Evolutionary conservation across 2,329 filamentous ascomycete species (phyloP), one percentile per base, ranked within the genome.

Genomic region (Seiridium unicorne): DNA sequence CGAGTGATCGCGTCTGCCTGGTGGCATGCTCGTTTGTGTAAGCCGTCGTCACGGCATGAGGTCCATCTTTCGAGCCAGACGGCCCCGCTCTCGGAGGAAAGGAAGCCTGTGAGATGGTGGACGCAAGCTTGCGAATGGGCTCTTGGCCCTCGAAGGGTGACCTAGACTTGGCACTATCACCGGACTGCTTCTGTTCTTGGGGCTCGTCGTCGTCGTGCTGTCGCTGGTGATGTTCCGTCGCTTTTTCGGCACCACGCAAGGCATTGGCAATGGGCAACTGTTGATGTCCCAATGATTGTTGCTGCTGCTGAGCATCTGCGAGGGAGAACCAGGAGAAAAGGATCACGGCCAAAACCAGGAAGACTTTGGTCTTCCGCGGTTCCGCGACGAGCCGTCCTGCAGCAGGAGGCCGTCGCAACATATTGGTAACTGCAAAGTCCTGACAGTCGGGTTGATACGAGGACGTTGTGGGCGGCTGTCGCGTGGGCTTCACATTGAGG

Each of bases 281-380:
- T 18, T 70, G 67, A 18, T 65, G 65, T 11, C 65, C 64, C 35
- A 71, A 66, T 44, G 61, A 66, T 44, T 67, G 65, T 64, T 80
- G 80, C 79, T 84, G 82, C 81, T 83, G 82, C 81, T 81, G 82
- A 83, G 81, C 81, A 68, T 83, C 80, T 76, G 83, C 78, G 66
- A 82, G 73, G 53, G 70, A 68, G 53, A 73, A 64, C 71, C 73
- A 78, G 61, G 82, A 78, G 61, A 85, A 70, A 56, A 84, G 72
- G 51, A 84, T 72, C 62, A 83, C 72, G 69, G 77, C 79, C 69
- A 83, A 75, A 71, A 80, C 79, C 71, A 80, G 70, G 73, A 78
- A 64, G 58, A 73, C 67, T 63, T 66, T 64, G 71, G 63, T 59
- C 70, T 66, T 71, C 66, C 72, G 70, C 72, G 73, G 70, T 59